phyloP scores from a whole-genome alignment of 176 grass and related monocot genomes.

The Oryza longistaminata region DNA sequence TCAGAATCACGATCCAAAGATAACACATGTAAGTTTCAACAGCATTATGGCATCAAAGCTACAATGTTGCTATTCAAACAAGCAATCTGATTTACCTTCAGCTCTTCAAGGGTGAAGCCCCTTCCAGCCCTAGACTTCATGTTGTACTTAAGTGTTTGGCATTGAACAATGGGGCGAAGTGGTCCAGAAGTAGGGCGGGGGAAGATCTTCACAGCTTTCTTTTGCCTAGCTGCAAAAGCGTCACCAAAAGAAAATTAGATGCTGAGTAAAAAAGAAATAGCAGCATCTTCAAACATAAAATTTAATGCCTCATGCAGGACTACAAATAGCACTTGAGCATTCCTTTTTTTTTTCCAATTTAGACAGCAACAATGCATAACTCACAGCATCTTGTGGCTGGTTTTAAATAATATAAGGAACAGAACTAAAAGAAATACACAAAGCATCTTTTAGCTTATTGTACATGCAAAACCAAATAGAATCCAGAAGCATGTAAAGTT shows the following conservation, averaged over 20 bases:
- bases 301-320: background rate
- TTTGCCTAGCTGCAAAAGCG: conserved; percentile 58
- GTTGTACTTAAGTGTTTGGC: conserved; percentile 80
- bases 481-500: background rate
- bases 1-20: background rate
- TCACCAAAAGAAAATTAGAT: background rate
- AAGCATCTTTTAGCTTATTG: background rate
- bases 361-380: background rate
- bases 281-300: background rate
- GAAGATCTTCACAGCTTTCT: conserved; percentile 93
- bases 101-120: conserved; percentile 80
- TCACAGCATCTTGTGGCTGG: background rate
- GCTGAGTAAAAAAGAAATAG: background rate
- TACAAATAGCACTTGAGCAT: background rate
- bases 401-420: background rate
- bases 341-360: background rate
- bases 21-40: background rate
- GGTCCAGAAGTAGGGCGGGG: conserved; percentile 72
- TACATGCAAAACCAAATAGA: background rate
- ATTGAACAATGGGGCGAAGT: conserved; percentile 78
- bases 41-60: background rate
- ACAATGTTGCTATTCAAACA: background rate
- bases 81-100: conserved; percentile 57
- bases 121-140: conserved; percentile 87
- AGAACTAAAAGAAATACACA: too few relatives aligned